Evolutionary conservation across 257 asterid genomes (phyloP), one percentile per base, ranked within the genome.

Genomic region (Lycium barbarum): DNA sequence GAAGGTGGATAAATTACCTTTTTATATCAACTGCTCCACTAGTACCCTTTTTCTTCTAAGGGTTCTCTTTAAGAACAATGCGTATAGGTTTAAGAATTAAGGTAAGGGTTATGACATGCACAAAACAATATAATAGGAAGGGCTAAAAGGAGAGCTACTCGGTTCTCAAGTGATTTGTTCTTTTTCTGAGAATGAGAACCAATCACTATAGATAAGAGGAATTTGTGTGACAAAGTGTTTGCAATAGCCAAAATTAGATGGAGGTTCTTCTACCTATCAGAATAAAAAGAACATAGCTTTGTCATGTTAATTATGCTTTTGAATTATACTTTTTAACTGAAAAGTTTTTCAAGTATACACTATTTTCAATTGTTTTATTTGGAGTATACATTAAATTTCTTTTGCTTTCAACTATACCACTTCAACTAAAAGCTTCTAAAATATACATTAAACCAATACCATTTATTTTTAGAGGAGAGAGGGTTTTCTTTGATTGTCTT

Each of bases 101-200:
- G 38, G 40, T 20, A 73, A 47, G 81, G 61, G 43, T 49, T 45
- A 73, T 73, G 80, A 6, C 61, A 74, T 0, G 6, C 20, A 49
- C 15, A 6, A 20, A 49, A 0, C 81, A 73, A 6, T 47, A 20
- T 49, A 20, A 49, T 49, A 20, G n/a, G 22, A 20, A 13, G n/a
- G 35, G 81, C 81, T 74, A 20, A 74, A 74, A 49, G 49, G 81
- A 51, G 43, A 49, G 43, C 61, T 49, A 74, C 62, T 74, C 36
- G 5, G 43, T 74, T 74, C 61, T 74, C 61, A 74, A 49, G 58
- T 76, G 63, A 51, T 13, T 51, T 45, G 26, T 33, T 26, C 33
- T 26, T 26, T 26, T 26, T 26, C 33, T 26, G 33, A 26, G 33
- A 26, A 26, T 26, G 33, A 73, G 40, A 47, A 33, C 26, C 62